These are phyloP conservation scores for Talaromyces marneffei DNA, from an alignment of 2,329 filamentous ascomycete genomes.

Conservation along the genomic window DNA sequence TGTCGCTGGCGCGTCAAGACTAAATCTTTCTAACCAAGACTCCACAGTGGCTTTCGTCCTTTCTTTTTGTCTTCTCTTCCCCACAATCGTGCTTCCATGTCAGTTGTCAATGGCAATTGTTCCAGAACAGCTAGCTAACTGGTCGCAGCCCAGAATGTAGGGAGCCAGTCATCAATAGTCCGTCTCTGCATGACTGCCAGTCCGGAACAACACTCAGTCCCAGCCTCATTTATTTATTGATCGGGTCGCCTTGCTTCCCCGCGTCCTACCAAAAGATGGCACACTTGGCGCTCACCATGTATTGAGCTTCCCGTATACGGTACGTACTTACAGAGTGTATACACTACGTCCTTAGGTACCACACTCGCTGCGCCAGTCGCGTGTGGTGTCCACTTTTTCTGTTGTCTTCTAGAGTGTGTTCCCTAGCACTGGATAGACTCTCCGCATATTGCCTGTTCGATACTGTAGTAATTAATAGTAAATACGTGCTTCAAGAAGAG, in stretches of 20 bases:
- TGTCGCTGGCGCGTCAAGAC: background rate
- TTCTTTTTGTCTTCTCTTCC: background rate
- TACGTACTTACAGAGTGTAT: too few relatives aligned
- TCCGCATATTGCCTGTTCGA: background rate
- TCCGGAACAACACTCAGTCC: background rate
- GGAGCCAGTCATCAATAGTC: background rate
- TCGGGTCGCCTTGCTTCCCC: constrained; percentile 3
- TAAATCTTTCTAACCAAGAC: background rate
- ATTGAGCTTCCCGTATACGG: too few relatives aligned
- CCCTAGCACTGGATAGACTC: background rate
- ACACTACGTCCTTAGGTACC: background rate
- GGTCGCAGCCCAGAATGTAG: background rate
- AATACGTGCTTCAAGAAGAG: background rate
- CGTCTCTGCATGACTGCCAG: constrained; percentile 2
- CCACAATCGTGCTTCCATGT: constrained; percentile 5
- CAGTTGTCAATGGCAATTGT: background rate
- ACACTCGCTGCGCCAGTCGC: background rate
- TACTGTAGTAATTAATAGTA: background rate
- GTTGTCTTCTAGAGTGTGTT: background rate
- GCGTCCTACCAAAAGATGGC: background rate
- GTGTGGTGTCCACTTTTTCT: background rate
- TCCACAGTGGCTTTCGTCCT: background rate
- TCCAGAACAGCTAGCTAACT: background rate
- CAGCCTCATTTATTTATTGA: constrained; percentile 2
- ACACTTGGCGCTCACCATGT: too few relatives aligned